Evolutionary conservation across 2,329 filamentous ascomycete genomes (phyloP), one percentile per base, ranked within the genome.

Genomic region (Exserohilum rostratum): DNA sequence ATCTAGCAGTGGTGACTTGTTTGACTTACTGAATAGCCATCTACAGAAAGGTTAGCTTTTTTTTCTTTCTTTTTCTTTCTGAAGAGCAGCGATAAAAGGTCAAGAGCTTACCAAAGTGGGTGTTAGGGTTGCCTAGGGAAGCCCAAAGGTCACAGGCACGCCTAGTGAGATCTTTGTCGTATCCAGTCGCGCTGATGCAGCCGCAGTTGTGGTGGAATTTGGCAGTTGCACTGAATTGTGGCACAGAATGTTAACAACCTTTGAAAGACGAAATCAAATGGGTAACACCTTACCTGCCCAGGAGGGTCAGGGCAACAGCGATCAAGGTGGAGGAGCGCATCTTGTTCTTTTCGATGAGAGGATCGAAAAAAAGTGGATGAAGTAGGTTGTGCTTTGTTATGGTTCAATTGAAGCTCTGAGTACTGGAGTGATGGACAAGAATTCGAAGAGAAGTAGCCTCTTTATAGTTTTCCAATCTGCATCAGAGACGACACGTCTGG

Each of bases 391-490:
- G 18, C n/a, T n/a, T 43, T 43, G 40, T 31, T 12, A 31, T 43
- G 7, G 27, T 44, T 44, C 13, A 18, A 2, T 20, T 44, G 27
- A 33, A 20, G 27, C 15, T 17, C 27, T 31, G 17, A 13, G 40
- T 9, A 20, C 17, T 31, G 13, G 20, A 27, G 20, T 31, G 27
- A 44, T 44, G 15, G 20, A 12, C 17, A 10, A 20, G 27, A 33
- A 43, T 25, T 7, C 30, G 27, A 13, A 10, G 18, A 44, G n/a
- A 20, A 31, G 40, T 15, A 15, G 27, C 15, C 3, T 31, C 40
- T 44, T 44, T 31, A 44, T n/a, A n/a, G n/a, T n/a, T n/a, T 44
- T 44, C 40, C 40, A 44, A 3, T 44, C n/a, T 31, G 7, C 40
- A 31, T 3, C n/a, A n/a, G 15, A 18, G 6, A 43, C 30, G 12